Percentiles rank a stretch among this genome's conserved stretches.
phyloP scores from a whole-genome alignment of 2,329 filamentous ascomycete species.

The Xylaria arbuscula region DNA sequence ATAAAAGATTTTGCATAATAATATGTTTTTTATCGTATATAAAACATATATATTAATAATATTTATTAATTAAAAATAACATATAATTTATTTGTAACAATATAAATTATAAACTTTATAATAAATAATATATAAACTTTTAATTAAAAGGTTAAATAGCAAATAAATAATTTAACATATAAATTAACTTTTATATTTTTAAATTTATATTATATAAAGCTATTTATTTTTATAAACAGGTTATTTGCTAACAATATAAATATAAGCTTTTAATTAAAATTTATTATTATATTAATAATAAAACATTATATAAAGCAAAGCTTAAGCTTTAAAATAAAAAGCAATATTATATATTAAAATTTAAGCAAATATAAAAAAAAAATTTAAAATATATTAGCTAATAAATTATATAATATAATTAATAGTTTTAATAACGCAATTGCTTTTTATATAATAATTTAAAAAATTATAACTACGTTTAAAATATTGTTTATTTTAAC shows the following conservation, averaged over 20 bases:
- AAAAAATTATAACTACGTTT: neutral
- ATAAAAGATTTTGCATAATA: neutral
- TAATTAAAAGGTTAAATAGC: neutral
- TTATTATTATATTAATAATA: constrained; percentile 4
- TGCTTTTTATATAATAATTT: neutral
- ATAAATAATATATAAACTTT: neutral
- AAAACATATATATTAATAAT: too few relatives aligned
- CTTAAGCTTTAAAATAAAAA: neutral
- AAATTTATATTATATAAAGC: too few relatives aligned
- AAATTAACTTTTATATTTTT: too few relatives aligned
- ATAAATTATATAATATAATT: neutral
- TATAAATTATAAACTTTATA: neutral
- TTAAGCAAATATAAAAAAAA: neutral
- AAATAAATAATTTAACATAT: neutral
- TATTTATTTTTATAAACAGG: neutral
- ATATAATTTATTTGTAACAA: too few relatives aligned
- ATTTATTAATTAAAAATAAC: too few relatives aligned
- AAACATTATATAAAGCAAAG: neutral
- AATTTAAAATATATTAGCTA: neutral
- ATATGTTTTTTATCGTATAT: neutral
- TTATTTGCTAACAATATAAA: constrained; percentile 1
- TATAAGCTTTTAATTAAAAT: constrained; percentile 1
- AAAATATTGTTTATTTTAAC: neutral
- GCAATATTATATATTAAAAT: neutral
- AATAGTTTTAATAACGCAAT: neutral